Percentiles rank a stretch among this genome's conserved stretches.
Evolutionary conservation across 2,329 filamentous ascomycete species (phyloP).

Genomic region (Fusarium sp.): DNA sequence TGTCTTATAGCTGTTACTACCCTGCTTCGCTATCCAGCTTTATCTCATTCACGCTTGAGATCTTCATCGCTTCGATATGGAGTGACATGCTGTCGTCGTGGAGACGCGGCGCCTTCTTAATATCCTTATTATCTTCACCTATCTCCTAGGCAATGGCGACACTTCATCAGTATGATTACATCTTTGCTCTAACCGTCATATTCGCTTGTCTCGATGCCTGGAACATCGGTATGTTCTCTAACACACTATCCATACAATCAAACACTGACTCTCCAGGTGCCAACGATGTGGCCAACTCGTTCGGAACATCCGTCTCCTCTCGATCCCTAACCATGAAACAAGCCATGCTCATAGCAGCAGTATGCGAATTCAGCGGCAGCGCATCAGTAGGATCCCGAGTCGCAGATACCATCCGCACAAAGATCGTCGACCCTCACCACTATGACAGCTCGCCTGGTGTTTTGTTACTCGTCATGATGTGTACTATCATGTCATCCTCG

Average conservation of each 20-base stretch:
- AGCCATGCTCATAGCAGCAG: conserved; percentile 66
- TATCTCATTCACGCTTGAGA: conserved; percentile 4
- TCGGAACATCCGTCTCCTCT: conserved; percentile 77
- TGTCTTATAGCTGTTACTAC: not conserved
- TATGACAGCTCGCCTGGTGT: conserved; percentile 66
- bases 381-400: conserved; percentile 70
- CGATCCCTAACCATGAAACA: conserved; percentile 71
- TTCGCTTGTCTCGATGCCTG: conserved; percentile 69
- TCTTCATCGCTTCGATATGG: conserved; percentile 28
- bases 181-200: conserved; percentile 66
- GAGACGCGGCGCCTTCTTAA: conserved; percentile 4
- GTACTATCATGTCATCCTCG: conserved; percentile 62
- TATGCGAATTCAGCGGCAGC: conserved; percentile 71
- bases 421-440: conserved; percentile 59
- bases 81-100: conserved; percentile 38
- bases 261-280: conserved; percentile 51
- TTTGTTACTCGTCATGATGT: conserved; percentile 66
- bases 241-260: too few relatives aligned
- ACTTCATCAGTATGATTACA: conserved; percentile 64
- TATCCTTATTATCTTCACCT: not conserved
- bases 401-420: conserved; percentile 68
- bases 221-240: conserved; percentile 62
- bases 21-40: conserved; percentile 2
- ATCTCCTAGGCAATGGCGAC: conserved; percentile 46
- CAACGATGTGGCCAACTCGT: conserved; percentile 80